Percentiles rank a stretch among this genome's conserved stretches.
These are phyloP conservation scores for Botrytis hyacinthi DNA, from an alignment of 2,329 filamentous ascomycete species.

Conservation along the genomic window DNA sequence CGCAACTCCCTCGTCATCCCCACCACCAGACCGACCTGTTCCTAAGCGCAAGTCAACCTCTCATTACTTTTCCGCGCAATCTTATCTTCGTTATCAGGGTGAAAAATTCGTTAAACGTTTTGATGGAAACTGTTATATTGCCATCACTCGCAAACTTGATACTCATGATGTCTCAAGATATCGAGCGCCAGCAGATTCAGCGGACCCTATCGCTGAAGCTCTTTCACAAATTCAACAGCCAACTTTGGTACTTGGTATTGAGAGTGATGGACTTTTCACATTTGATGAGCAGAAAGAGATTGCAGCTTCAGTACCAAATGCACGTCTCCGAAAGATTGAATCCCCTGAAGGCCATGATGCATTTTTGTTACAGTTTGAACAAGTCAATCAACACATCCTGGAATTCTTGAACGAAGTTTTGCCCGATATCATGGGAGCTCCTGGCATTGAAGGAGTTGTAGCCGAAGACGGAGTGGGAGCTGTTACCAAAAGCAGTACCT, in stretches of 20 bases:
- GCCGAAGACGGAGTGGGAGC: constrained; percentile 55
- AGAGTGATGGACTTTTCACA: constrained; percentile 93
- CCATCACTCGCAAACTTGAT: constrained; percentile 95
- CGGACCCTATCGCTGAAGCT: constrained; percentile 62
- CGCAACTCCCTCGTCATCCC: constrained; percentile 50
- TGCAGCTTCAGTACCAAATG: constrained; percentile 74
- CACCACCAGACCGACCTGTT: constrained; percentile 40
- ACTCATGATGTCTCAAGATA: constrained; percentile 91
- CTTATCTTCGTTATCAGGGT: constrained; percentile 94
- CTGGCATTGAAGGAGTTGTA: constrained; percentile 44
- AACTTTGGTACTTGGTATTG: constrained; percentile 86
- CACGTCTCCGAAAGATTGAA: constrained; percentile 80
- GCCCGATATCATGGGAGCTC: constrained; percentile 80
- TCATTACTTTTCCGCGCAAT: constrained; percentile 98
- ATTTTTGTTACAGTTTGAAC: constrained; percentile 93
- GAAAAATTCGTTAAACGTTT: constrained; percentile 96
- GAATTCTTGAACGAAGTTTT: constrained; percentile 79
- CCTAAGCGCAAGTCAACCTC: constrained; percentile 48
- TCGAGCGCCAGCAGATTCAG: constrained; percentile 49
- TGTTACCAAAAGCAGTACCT: constrained; percentile 82
- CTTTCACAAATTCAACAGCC: constrained; percentile 83
- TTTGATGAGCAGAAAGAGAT: constrained; percentile 96
- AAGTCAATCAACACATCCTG: constrained; percentile 86
- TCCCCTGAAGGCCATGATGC: constrained; percentile 95
- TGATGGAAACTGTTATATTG: constrained; percentile 98